Percentiles rank a stretch among this genome's conserved stretches.
Conservation (phyloP, 768 basidiomycete species). For the Heimioporus sp. region DNA sequence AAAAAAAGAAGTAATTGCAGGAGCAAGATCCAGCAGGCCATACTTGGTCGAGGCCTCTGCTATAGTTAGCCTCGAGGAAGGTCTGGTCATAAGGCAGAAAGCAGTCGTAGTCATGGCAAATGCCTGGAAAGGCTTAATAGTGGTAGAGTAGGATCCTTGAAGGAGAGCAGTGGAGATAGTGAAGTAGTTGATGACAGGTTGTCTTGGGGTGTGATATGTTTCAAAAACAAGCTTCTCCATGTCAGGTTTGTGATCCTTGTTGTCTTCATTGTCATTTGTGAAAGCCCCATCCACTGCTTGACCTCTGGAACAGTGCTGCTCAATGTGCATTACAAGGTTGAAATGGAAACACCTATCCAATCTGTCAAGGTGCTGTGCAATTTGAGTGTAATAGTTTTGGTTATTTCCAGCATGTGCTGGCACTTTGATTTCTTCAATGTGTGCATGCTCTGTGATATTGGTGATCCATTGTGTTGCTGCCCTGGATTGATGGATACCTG, state of each 20-base stretch:
- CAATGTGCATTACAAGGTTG: background rate
- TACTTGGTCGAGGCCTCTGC: background rate
- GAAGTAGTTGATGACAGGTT: slow-evolving; percentile 1
- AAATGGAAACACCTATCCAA: background rate
- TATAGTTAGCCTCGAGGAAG: background rate
- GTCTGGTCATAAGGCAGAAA: slow-evolving; percentile 5
- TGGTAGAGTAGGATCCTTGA: slow-evolving; percentile 14
- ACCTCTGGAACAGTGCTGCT: too few species aligned
- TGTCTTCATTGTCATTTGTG: background rate
- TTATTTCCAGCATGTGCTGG: background rate
- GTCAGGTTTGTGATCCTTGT: background rate
- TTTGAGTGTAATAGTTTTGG: background rate
- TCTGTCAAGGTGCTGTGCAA: background rate
- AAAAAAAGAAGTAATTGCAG: background rate
- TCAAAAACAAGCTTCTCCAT: background rate
- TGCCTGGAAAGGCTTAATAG: background rate
- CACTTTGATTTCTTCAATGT: background rate
- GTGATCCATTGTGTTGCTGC: background rate
- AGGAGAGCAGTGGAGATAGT: background rate
- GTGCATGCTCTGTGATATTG: background rate
- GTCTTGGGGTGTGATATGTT: background rate
- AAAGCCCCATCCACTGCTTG: too few species aligned
- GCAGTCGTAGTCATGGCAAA: background rate
- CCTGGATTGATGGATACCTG: slow-evolving; percentile 3
- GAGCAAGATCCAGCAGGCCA: background rate